These are phyloP conservation scores for Magnolia officinalis DNA, from an alignment of 164 flowering plant species.

Conservation along the genomic window DNA sequence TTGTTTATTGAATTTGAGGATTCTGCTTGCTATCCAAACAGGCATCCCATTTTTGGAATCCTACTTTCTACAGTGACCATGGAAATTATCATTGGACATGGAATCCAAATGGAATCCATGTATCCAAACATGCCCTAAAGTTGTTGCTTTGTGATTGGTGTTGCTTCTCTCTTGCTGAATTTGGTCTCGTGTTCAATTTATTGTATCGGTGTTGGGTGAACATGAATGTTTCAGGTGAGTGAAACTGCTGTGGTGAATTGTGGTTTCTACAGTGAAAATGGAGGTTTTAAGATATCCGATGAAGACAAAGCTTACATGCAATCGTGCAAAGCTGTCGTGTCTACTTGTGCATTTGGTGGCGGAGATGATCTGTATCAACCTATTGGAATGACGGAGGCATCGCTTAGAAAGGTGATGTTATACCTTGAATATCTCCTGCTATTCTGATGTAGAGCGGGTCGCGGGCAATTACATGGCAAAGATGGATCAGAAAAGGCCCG, in stretches of 20 bases:
- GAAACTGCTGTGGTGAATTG: slow-evolving; percentile 68
- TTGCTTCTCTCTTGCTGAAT: background rate
- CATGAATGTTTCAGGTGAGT: slow-evolving; percentile 52
- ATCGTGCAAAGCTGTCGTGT: slow-evolving; percentile 74
- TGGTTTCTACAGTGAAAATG: slow-evolving; percentile 85
- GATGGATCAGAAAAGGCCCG: too few species aligned
- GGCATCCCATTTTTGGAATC: too few species aligned
- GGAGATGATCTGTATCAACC: slow-evolving; percentile 98
- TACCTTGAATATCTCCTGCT: background rate
- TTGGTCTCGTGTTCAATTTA: background rate
- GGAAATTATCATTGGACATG: too few species aligned
- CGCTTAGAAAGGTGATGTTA: slow-evolving; percentile 59
- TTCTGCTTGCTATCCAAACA: too few species aligned
- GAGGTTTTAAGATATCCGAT: slow-evolving; percentile 78
- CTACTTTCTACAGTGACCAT: too few species aligned
- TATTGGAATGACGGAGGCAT: slow-evolving; percentile 79
- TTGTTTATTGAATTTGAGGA: too few species aligned
- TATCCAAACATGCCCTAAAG: background rate
- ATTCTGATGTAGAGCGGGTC: too few species aligned
- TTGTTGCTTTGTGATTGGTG: background rate
- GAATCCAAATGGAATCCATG: too few species aligned
- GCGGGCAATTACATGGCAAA: too few species aligned
- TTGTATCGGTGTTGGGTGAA: slow-evolving; percentile 15
- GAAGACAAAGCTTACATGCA: slow-evolving; percentile 68
- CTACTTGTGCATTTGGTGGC: slow-evolving; percentile 99